Base-by-base conservation (phyloP, 805 yeast species). In the Kazachstania bromeliacearum region DNA sequence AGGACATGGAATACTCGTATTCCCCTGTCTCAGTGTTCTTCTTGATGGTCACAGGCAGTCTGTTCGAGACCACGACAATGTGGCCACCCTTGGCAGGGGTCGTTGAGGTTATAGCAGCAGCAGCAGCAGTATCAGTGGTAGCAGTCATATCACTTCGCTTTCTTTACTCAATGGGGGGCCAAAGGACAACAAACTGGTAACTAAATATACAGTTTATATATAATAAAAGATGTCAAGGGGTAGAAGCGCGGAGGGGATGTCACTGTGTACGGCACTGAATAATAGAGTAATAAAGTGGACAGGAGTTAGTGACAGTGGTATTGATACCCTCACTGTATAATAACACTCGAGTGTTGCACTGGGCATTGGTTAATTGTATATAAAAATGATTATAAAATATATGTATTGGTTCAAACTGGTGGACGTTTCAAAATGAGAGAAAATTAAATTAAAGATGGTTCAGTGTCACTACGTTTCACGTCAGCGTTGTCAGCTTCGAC, bases 21-120 rank as follows among this genome's bases (percentile, higher is more conserved):
- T 70, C 59, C 3, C 89, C 87, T 8, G 58, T 56, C 31, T 68
- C 65, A 1, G 63, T 56, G 12, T 70, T 69, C 36, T 85, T 70
- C 45, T 72, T 76, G 49, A 89, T 84, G 0, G 98, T 92, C 34
- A 92, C 96, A 0, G 99, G 99, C 36, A 92, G 73, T 50, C 99
- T 70, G 61, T 92, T 92, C 7, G 96, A 87, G 2, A 92, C 94
- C 4, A 94, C 96, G 25, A 92, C 61, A 19, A 92, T 89, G 56
- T 85, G 83, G 5, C 85, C 85, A n/a, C 23, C 8, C 14, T 19
- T 24, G 12, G 35, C 18, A 15, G 29, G 25, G 4, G 30, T 20
- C 5, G 12, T 14, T 3, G 23, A 9, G n/a, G 24, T 15, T n/a
- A 15, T 15, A 17, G 26, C 17, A 19, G 29, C 4, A 13, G 26